Evolutionary conservation across 140 eudicot genomes (phyloP), one percentile per base, ranked within the genome.

Genomic region (Cichorium intybus): DNA sequence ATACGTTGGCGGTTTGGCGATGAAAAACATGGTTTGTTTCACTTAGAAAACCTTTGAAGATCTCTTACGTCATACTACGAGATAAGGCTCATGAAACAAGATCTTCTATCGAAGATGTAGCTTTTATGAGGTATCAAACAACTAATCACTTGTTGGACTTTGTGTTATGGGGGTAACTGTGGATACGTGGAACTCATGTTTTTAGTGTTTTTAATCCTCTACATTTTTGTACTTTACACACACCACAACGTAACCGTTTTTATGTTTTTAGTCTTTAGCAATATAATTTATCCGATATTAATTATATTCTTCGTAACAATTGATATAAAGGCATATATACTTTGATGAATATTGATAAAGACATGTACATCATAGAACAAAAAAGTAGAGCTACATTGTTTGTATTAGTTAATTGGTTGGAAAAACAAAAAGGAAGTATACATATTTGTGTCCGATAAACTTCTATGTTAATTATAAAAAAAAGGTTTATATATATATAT

Each of bases 21-120:
- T 55, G 60, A 55, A 26, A 55, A 54, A 55, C 18, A 26, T 55
- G 60, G 39, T 55, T 55, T 27, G 60, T 26, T 54, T 51, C 57
- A 51, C 57, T 23, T 47, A 11, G 31, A 51, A 51, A 51, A 51
- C 57, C 31, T 51, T 53, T 26, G 0, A 24, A 16, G 41, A 14
- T 56, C 14, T 20, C 29, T 33, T 33, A 58, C 48, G 64, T 18
- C 18, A 58, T 24, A 17, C 48, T 24, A 17, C 48, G 22, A 18
- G 27, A 33, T 18, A 33, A 58, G 64, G 17, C 6, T 28, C 39
- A 26, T 33, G 48, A 58, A 18, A 58, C 31, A 58, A 33, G 64
- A 18, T 17, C 18, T 16, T 34, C 48, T 33, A 1, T 26, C 8
- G 23, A 57, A 16, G 10, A 4, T 27, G 23, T 35, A 10, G 43